A percentile compares a stretch with the other conserved stretches of the same genome.
Evolutionary conservation across 139 green algal genomes (phyloP).

Genomic region (Chlamydomonas urium): DNA sequence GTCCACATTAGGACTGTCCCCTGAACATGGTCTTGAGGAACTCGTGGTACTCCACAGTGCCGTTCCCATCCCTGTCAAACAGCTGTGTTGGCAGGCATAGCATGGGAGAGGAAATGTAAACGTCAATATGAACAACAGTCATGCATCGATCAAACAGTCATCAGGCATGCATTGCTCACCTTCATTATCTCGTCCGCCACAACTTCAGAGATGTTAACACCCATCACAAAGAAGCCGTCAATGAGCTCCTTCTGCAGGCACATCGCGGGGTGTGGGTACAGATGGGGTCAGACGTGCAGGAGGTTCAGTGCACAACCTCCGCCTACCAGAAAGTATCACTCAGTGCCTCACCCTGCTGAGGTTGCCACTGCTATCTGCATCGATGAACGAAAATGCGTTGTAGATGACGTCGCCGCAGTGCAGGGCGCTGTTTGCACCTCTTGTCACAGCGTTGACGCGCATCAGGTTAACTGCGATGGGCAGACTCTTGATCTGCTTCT

Average conservation of each 20-base stretch:
- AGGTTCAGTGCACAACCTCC: too few relatives aligned
- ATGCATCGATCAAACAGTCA: neutral
- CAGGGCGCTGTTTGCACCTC: neutral
- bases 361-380: slow-evolving; percentile 16
- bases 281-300: too few relatives aligned
- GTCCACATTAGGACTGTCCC: too few relatives aligned
- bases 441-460: slow-evolving; percentile 24
- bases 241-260: slow-evolving; percentile 22
- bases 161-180: slow-evolving; percentile 5
- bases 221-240: slow-evolving; percentile 26
- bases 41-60: slow-evolving; percentile 24
- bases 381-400: slow-evolving; percentile 35
- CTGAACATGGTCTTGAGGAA: slow-evolving; percentile 30
- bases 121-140: neutral
- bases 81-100: slow-evolving; percentile 13
- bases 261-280: too few relatives aligned
- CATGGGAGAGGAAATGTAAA: slow-evolving; percentile 13
- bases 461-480: slow-evolving; percentile 27
- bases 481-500: slow-evolving; percentile 20
- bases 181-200: slow-evolving; percentile 26
- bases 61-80: slow-evolving; percentile 21
- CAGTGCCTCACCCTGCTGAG: too few relatives aligned
- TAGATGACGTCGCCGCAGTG: slow-evolving; percentile 27
- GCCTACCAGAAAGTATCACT: too few relatives aligned
- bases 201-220: slow-evolving; percentile 10